These are phyloP conservation scores for Porphyridium purpureum DNA, from an alignment of 23 red algal species.

Conservation along the genomic window DNA sequence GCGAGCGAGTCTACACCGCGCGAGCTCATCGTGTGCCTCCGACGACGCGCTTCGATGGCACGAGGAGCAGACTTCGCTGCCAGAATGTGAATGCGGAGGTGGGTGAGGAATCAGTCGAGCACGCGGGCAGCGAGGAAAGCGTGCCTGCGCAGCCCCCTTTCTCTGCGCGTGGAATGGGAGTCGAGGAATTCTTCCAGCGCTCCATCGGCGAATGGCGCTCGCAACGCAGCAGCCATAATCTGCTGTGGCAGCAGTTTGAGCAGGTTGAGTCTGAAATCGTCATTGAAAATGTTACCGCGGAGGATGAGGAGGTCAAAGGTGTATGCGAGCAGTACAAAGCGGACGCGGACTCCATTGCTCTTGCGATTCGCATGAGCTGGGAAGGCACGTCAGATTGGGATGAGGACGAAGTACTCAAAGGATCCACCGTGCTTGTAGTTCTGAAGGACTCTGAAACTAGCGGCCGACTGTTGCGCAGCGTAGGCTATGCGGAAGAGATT, in stretches of 20 bases:
- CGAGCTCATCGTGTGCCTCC: too few relatives aligned
- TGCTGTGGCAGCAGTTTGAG: constrained; percentile 45
- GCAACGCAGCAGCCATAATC: constrained; percentile 48
- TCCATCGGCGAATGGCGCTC: constrained; percentile 48
- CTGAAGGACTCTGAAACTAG: constrained; percentile 12
- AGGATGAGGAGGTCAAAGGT: constrained; percentile 18
- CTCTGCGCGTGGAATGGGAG: too few relatives aligned
- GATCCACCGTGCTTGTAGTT: constrained; percentile 19
- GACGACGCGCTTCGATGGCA: too few relatives aligned
- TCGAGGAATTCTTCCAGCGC: too few relatives aligned
- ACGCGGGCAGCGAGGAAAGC: too few relatives aligned
- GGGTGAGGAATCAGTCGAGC: too few relatives aligned
- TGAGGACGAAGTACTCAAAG: constrained; percentile 31
- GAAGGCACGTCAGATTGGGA: constrained; percentile 73
- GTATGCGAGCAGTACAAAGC: constrained; percentile 21
- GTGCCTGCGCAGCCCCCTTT: too few relatives aligned
- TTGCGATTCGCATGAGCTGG: constrained; percentile 46
- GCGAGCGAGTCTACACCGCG: too few relatives aligned
- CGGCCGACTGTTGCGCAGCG: constrained; percentile 33
- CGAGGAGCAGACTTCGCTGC: too few relatives aligned
- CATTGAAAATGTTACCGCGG: constrained; percentile 6
- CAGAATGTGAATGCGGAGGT: too few relatives aligned
- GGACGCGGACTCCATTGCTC: constrained; percentile 7
- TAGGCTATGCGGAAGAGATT: constrained; percentile 49
- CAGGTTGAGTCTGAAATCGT: constrained; percentile 39